Percentiles rank a stretch among this genome's conserved stretches.
Evolutionary conservation across 164 flowering plant genomes (phyloP).

Genomic region (Echeveria elegans): DNA sequence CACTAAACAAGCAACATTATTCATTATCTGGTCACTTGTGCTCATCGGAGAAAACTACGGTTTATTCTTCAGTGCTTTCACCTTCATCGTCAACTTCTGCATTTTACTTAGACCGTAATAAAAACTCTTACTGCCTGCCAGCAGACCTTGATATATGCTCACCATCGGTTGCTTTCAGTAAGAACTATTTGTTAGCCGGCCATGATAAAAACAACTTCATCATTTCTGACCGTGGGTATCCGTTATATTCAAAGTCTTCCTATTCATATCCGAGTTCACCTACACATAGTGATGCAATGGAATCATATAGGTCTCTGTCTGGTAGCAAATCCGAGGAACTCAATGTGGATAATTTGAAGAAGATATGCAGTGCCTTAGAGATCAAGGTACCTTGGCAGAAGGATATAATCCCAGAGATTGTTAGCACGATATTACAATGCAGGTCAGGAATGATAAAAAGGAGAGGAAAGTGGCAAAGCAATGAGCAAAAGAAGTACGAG

Average conservation of each 20-base stretch:
- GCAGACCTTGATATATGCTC: background rate
- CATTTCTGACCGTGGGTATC: background rate
- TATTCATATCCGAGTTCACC: constrained; percentile 52
- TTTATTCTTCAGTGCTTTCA: constrained; percentile 15
- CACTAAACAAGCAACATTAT: constrained; percentile 34
- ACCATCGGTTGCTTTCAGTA: background rate
- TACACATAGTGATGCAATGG: constrained; percentile 64
- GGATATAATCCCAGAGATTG: constrained; percentile 59
- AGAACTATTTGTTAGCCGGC: background rate
- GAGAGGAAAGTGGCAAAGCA: constrained; percentile 19
- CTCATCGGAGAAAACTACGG: constrained; percentile 33
- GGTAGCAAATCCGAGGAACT: constrained; percentile 47
- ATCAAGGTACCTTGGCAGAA: constrained; percentile 76
- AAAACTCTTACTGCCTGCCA: background rate
- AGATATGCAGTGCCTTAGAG: constrained; percentile 58
- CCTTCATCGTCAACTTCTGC: constrained; percentile 7
- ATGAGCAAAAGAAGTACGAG: constrained; percentile 47
- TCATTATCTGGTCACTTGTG: constrained; percentile 6
- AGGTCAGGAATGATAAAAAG: constrained; percentile 65
- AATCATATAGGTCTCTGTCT: constrained; percentile 25
- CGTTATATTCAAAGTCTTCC: constrained; percentile 8
- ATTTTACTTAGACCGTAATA: background rate
- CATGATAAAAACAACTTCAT: background rate
- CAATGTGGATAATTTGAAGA: constrained; percentile 48
- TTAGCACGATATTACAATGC: constrained; percentile 54